Percentiles rank a stretch among this genome's conserved stretches.
These are phyloP conservation scores for Pseudogymnoascus sp. DNA, from an alignment of 2,329 filamentous ascomycete species.

Conservation along the genomic window DNA sequence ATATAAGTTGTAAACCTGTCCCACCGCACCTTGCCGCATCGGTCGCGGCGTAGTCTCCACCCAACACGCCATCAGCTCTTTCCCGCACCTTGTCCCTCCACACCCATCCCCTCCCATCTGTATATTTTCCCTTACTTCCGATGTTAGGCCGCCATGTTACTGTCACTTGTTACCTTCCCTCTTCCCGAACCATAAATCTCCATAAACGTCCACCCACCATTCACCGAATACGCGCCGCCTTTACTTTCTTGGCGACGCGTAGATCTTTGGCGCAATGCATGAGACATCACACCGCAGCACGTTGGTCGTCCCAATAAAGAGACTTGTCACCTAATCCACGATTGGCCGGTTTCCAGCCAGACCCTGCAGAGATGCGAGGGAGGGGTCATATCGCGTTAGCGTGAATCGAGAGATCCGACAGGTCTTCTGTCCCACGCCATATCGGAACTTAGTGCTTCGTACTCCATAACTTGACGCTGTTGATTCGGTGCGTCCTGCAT, in stretches of 20 bases:
- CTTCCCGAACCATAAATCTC: not conserved
- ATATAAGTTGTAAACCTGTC: not conserved
- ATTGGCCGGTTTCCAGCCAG: not conserved
- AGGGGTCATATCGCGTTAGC: not conserved
- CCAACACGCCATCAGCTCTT: not conserved
- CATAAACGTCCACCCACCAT: not conserved
- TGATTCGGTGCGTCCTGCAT: not conserved
- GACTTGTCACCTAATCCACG: not conserved
- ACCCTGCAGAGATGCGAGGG: not conserved
- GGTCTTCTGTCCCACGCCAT: not conserved
- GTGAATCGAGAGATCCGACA: not conserved
- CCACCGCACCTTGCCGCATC: not conserved
- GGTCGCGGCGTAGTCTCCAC: not conserved
- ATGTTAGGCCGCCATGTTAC: not conserved
- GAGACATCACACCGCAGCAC: not conserved
- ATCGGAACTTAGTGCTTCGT: not conserved
- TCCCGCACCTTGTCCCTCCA: not conserved
- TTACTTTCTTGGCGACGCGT: not conserved
- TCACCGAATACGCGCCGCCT: not conserved
- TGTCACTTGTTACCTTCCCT: not conserved
- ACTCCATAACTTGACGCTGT: not conserved
- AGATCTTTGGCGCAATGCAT: not conserved
- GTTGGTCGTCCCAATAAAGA: constrained; percentile 1
- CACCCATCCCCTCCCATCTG: not conserved
- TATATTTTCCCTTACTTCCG: not conserved